Evolutionary conservation across 345 rosid species (phyloP).

Genomic region (Hypericum perforatum): DNA sequence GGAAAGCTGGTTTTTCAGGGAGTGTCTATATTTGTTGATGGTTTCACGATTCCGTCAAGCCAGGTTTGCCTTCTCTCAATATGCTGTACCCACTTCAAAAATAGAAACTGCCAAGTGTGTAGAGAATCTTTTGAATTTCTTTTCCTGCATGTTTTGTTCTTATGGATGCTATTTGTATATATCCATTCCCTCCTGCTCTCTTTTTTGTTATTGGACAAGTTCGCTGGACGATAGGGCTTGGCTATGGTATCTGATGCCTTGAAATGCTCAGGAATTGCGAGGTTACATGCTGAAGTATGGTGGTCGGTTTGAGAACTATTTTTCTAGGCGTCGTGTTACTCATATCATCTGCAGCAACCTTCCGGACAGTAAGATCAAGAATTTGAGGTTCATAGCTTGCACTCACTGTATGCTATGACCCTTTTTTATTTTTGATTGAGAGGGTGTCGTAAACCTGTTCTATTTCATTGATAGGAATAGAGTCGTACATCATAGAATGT

Average conservation of each 20-base stretch:
- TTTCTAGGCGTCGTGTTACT: slow-evolving; percentile 67
- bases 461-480: too few relatives aligned
- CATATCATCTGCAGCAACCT: slow-evolving; percentile 93
- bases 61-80: slow-evolving; percentile 38
- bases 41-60: slow-evolving; percentile 79
- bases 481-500: too few relatives aligned
- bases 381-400: slow-evolving; percentile 42
- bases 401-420: too few relatives aligned
- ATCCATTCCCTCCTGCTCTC: too few relatives aligned
- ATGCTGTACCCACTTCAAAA: too few relatives aligned
- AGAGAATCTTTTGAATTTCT: neutral
- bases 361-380: slow-evolving; percentile 75
- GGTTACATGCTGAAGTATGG: slow-evolving; percentile 66
- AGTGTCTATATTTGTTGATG: slow-evolving; percentile 86
- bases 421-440: too few relatives aligned
- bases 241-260: neutral
- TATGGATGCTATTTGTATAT: too few relatives aligned
- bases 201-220: too few relatives aligned
- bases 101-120: too few relatives aligned
- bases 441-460: too few relatives aligned
- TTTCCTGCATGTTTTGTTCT: neutral
- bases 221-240: neutral
- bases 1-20: slow-evolving; percentile 60
- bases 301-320: slow-evolving; percentile 77
- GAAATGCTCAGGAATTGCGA: slow-evolving; percentile 50